phyloP scores from a whole-genome alignment of 768 basidiomycete species.

The Termitomyces heimii region DNA sequence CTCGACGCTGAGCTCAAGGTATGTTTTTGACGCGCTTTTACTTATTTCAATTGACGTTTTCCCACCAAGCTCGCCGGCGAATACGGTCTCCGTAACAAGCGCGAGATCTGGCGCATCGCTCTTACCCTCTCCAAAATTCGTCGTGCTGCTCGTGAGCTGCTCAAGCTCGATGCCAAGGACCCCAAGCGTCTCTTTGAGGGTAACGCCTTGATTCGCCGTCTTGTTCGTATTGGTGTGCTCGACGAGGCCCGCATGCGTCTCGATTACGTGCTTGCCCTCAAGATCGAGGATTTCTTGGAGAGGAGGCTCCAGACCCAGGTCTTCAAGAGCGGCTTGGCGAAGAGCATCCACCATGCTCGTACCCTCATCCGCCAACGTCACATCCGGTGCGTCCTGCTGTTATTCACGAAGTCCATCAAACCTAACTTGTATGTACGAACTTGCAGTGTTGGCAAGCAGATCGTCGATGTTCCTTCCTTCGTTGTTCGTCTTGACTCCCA shows the following conservation, averaged over 20 bases:
- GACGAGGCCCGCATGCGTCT: constrained; percentile 99
- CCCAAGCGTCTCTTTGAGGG: constrained; percentile 99
- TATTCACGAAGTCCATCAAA: background rate
- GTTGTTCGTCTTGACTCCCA: constrained; percentile 99
- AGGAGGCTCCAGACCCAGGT: constrained; percentile 98
- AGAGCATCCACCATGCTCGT: constrained; percentile 98
- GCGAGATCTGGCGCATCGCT: constrained; percentile 99
- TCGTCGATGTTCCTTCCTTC: constrained; percentile 98
- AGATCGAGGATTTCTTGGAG: constrained; percentile 99
- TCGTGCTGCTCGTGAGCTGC: constrained; percentile 99
- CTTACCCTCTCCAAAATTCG: constrained; percentile 99
- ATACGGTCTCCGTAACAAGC: constrained; percentile 99
- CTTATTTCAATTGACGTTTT: background rate
- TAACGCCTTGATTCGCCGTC: constrained; percentile 91
- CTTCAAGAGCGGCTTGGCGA: constrained; percentile 97
- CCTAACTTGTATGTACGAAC: background rate
- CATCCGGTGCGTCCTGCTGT: constrained; percentile 67
- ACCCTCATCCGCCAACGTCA: constrained; percentile 97
- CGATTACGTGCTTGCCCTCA: constrained; percentile 99
- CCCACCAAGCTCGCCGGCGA: constrained; percentile 90
- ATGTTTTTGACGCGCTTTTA: constrained; percentile 7
- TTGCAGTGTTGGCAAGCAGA: constrained; percentile 91
- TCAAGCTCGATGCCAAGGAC: constrained; percentile 99
- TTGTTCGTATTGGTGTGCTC: constrained; percentile 99
- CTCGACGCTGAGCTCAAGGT: constrained; percentile 99